phyloP scores from a whole-genome alignment of 495 filamentous ascomycete genomes.

The Cudoniella acicularis region DNA sequence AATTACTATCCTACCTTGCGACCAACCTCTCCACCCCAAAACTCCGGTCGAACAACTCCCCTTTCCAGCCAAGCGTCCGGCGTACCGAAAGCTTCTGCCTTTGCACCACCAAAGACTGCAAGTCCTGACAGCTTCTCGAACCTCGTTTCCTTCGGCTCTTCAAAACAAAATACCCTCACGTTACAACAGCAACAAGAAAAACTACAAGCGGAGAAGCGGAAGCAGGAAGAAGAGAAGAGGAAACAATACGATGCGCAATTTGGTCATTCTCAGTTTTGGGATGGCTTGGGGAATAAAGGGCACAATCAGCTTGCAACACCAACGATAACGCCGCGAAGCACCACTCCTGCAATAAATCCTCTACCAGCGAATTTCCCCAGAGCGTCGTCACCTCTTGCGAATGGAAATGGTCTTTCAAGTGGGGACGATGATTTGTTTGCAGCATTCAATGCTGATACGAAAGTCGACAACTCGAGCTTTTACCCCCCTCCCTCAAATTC shows the following conservation, averaged over 20 bases:
- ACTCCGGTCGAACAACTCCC: constrained; percentile 19
- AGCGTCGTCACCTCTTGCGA: constrained; percentile 23
- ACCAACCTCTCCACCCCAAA: constrained; percentile 59
- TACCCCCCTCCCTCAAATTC: constrained; percentile 50
- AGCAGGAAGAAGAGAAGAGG: constrained; percentile 68
- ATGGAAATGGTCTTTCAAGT: constrained; percentile 15
- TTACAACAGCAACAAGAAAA: constrained; percentile 82
- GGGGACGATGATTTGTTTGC: constrained; percentile 58
- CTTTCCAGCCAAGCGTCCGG: constrained; percentile 22
- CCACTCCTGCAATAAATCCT: constrained; percentile 20
- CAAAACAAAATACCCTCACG: constrained; percentile 60
- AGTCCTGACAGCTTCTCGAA: constrained; percentile 88
- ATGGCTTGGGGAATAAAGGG: constrained; percentile 48
- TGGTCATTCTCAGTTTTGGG: constrained; percentile 69
- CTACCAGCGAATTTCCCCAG: constrained; percentile 19
- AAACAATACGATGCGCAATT: constrained; percentile 69
- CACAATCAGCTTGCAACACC: constrained; percentile 13
- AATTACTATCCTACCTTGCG: constrained; percentile 57
- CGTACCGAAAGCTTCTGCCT: constrained; percentile 51
- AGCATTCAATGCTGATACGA: constrained; percentile 54
- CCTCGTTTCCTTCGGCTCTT: constrained; percentile 68
- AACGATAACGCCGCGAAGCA: constrained; percentile 15
- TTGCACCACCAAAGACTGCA: constrained; percentile 48
- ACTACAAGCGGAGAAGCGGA: constrained; percentile 71
- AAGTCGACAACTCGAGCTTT: constrained; percentile 57